Percentiles rank a stretch among this genome's conserved stretches.
Evolutionary conservation across 176 grass and related monocot genomes (phyloP).

Genomic region (Typha latifolia): DNA sequence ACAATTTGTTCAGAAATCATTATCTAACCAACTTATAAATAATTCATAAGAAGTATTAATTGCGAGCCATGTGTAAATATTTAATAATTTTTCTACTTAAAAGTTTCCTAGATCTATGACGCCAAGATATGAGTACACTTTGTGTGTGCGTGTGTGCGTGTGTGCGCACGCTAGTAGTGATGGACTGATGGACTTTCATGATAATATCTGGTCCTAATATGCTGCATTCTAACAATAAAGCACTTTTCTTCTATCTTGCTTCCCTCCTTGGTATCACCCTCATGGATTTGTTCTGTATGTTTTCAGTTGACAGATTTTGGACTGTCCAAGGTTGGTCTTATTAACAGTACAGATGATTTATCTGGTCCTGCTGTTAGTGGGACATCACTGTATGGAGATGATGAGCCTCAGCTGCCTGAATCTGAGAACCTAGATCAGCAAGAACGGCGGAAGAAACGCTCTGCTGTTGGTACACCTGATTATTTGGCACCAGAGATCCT

Average conservation of each 20-base stretch:
- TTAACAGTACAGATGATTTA: slow-evolving; percentile 96
- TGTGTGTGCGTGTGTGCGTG: no score
- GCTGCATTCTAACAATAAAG: neutral
- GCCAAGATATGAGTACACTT: no score
- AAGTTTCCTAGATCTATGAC: no score
- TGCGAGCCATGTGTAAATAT: no score
- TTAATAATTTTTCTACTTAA: no score
- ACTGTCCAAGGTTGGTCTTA: slow-evolving; percentile 95
- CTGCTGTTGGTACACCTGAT: slow-evolving; percentile 97
- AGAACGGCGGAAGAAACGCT: slow-evolving; percentile 74
- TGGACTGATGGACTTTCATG: no score
- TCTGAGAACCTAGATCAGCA: slow-evolving; percentile 65
- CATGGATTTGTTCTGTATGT: slow-evolving; percentile 31
- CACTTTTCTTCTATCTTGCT: neutral
- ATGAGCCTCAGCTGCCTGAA: slow-evolving; percentile 74
- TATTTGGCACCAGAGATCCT: slow-evolving; percentile 99
- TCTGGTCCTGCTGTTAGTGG: slow-evolving; percentile 85
- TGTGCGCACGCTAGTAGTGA: no score
- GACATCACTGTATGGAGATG: slow-evolving; percentile 84
- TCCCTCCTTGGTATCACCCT: slow-evolving; percentile 14
- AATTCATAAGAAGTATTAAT: no score
- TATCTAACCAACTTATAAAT: no score
- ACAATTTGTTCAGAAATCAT: no score
- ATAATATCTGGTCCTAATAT: no score
- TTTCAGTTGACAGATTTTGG: slow-evolving; percentile 99